Conservation (phyloP, 2,329 filamentous ascomycete species). For the Didymella keratinophila region DNA sequence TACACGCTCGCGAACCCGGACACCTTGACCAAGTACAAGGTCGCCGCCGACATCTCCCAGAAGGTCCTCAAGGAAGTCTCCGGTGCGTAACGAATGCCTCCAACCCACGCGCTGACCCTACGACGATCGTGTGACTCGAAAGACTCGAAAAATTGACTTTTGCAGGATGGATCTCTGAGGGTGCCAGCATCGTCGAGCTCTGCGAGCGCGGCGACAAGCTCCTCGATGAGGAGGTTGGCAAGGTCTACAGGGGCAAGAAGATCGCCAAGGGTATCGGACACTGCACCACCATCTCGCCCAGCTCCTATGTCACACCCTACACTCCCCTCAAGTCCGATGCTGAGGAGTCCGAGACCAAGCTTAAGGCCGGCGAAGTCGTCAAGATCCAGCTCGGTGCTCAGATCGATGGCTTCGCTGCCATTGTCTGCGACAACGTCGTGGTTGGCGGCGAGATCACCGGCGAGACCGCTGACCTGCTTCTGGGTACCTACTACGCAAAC, state of each 20-base stretch:
- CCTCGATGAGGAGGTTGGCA: slow-evolving; percentile 88
- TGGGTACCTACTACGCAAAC: slow-evolving; percentile 94
- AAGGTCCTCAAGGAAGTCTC: slow-evolving; percentile 89
- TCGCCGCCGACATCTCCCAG: slow-evolving; percentile 91
- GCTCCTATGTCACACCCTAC: slow-evolving; percentile 94
- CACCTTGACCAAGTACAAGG: slow-evolving; percentile 99
- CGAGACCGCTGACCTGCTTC: slow-evolving; percentile 82
- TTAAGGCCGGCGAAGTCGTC: slow-evolving; percentile 86
- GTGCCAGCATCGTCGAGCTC: slow-evolving; percentile 90
- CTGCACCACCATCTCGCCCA: slow-evolving; percentile 93
- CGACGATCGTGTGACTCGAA: slow-evolving; percentile 22
- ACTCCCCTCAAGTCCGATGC: slow-evolving; percentile 88
- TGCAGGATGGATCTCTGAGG: slow-evolving; percentile 74
- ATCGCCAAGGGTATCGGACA: slow-evolving; percentile 92
- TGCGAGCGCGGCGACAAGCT: slow-evolving; percentile 97
- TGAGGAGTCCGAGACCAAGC: slow-evolving; percentile 78
- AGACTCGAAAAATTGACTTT: slow-evolving; percentile 37
- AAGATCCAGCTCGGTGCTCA: slow-evolving; percentile 99
- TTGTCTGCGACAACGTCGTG: slow-evolving; percentile 91
- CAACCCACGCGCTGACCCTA: slow-evolving; percentile 12
- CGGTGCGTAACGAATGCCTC: slow-evolving; percentile 53
- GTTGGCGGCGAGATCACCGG: slow-evolving; percentile 75
- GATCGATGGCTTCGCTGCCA: slow-evolving; percentile 95
- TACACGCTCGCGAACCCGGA: slow-evolving; percentile 91
- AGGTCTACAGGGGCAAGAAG: slow-evolving; percentile 99